Percentiles rank a stretch among this genome's conserved stretches.
phyloP scores from a whole-genome alignment of 257 asterid genomes.

The Penstemon eatonii region DNA sequence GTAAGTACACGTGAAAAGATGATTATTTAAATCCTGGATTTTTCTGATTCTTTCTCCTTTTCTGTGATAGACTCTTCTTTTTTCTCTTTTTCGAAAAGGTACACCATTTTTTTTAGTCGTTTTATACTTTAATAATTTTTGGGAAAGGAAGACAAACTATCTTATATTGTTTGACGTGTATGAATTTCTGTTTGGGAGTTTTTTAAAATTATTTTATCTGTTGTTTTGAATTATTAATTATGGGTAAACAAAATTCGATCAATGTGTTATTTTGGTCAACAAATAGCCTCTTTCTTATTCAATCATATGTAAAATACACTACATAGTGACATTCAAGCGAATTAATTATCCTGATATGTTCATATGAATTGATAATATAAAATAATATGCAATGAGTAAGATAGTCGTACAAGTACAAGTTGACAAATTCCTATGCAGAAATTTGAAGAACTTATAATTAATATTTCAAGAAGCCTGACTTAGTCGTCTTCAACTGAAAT shows the following conservation, averaged over 20 bases:
- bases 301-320: neutral
- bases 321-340: neutral
- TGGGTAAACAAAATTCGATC: no score
- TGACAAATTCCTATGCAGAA: neutral
- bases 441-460: no score
- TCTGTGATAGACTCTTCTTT: neutral
- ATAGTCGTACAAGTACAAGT: neutral
- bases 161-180: no score
- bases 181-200: no score
- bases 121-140: no score
- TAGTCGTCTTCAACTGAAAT: neutral
- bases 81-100: neutral
- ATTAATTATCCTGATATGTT: neutral
- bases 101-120: neutral
- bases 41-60: neutral
- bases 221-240: no score
- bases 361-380: neutral
- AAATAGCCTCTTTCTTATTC: no score
- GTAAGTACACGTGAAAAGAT: constrained; percentile 29
- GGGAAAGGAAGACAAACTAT: no score
- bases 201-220: no score
- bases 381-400: neutral
- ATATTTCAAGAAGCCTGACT: no score
- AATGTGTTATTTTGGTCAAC: no score
- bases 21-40: neutral